A percentile compares a stretch with the other conserved stretches of the same genome.
phyloP scores from a whole-genome alignment of 1,284 basidiomycete genomes.

The Pseudozyma thailandica region DNA sequence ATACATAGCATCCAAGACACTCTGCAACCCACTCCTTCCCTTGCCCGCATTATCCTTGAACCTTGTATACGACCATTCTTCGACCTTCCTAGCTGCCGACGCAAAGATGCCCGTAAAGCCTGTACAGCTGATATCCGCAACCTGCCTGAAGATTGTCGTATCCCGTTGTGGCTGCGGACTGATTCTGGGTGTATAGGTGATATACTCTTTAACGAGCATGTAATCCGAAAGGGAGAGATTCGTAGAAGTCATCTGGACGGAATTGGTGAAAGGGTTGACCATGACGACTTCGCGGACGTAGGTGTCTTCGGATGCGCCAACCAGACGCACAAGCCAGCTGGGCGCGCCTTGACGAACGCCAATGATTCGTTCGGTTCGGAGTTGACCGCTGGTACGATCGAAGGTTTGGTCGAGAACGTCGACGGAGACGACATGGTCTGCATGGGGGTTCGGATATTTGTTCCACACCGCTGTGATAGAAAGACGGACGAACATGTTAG shows the following conservation, averaged over 20 bases:
- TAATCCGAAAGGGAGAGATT: constrained; percentile 85
- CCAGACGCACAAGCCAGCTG: constrained; percentile 84
- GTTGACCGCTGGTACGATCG: constrained; percentile 83
- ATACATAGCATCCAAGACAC: constrained; percentile 46
- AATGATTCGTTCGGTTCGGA: constrained; percentile 85
- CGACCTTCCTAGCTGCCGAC: constrained; percentile 52
- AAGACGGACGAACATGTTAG: background rate
- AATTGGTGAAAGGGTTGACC: constrained; percentile 64
- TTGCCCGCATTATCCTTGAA: constrained; percentile 57
- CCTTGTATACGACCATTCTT: constrained; percentile 48
- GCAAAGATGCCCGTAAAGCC: constrained; percentile 37
- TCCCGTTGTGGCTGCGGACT: background rate
- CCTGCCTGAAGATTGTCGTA: constrained; percentile 70
- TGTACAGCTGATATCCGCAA: constrained; percentile 46
- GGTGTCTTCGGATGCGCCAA: constrained; percentile 89
- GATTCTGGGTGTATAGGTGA: constrained; percentile 79
- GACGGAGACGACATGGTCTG: constrained; percentile 88
- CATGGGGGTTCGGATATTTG: constrained; percentile 94
- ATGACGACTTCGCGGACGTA: constrained; percentile 92
- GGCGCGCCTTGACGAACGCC: constrained; percentile 88
- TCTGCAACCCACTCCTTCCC: constrained; percentile 44
- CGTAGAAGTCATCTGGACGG: constrained; percentile 54
- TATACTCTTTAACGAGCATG: constrained; percentile 86
- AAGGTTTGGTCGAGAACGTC: constrained; percentile 86
- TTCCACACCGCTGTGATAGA: constrained; percentile 78